Percentiles rank a stretch among this genome's conserved stretches.
phyloP scores from a whole-genome alignment of 176 grass and related monocot species.

The Bromus sterilis region DNA sequence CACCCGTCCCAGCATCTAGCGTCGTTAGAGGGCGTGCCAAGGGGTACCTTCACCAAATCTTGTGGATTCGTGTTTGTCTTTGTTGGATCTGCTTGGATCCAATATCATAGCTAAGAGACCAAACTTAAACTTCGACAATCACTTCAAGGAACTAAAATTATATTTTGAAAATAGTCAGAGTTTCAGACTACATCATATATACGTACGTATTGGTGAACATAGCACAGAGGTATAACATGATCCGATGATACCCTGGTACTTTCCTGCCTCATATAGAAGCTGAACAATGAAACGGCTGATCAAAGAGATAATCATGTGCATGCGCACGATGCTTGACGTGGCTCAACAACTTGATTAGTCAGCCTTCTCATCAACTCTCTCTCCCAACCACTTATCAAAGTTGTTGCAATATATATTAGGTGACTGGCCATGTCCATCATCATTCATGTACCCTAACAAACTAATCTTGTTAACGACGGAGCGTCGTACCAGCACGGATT shows the following conservation, averaged over 20 bases:
- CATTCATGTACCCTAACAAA: not conserved
- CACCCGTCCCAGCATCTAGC: no score
- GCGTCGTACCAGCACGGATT: not conserved
- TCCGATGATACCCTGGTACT: not conserved
- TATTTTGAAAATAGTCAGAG: no score
- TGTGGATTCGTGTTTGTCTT: no score
- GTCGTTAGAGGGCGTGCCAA: no score
- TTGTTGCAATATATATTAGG: not conserved
- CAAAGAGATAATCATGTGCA: not conserved
- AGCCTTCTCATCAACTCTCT: not conserved
- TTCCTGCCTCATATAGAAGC: not conserved
- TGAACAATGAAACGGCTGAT: not conserved
- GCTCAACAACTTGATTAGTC: not conserved
- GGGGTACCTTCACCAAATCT: no score
- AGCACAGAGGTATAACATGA: not conserved
- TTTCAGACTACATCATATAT: no score
- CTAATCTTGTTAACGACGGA: not conserved
- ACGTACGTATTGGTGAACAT: not conserved
- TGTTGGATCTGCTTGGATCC: no score
- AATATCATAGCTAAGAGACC: no score
- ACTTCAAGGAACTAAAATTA: no score
- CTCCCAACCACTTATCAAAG: not conserved
- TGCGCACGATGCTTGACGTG: no score
- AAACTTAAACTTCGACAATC: no score
- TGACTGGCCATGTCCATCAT: not conserved